Evolutionary conservation across 345 rosid species (phyloP).

Genomic region (Heritiera fomes): DNA sequence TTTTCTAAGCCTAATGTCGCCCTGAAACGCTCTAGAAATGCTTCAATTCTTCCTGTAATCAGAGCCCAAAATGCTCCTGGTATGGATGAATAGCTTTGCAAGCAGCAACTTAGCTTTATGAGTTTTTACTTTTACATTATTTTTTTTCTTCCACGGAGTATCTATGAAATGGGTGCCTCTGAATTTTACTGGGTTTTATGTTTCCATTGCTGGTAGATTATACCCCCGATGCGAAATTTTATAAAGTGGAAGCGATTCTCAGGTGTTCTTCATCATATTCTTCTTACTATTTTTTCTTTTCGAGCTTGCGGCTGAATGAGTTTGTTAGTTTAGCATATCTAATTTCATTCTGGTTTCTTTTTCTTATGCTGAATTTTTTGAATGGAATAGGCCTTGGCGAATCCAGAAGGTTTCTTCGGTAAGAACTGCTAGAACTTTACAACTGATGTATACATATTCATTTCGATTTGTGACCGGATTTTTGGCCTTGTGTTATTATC

Average conservation of each 20-base stretch:
- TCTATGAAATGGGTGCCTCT: background rate
- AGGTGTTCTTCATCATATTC: conserved; percentile 41
- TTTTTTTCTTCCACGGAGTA: background rate
- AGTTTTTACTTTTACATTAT: background rate
- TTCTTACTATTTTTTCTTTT: background rate
- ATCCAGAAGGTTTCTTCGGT: conserved; percentile 82
- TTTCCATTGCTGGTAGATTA: conserved; percentile 39
- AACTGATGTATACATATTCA: background rate
- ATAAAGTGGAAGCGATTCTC: conserved; percentile 86
- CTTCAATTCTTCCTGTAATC: conserved; percentile 40
- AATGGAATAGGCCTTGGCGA: conserved; percentile 73
- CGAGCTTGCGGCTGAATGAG: background rate
- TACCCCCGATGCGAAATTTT: conserved; percentile 71
- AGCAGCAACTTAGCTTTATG: background rate
- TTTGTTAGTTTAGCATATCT: conserved; percentile 7
- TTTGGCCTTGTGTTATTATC: background rate
- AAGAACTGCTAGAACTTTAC: conserved; percentile 30
- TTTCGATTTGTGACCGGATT: background rate
- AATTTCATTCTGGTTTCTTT: background rate
- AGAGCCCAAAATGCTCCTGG: conserved; percentile 53
- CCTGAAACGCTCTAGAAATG: conserved; percentile 29
- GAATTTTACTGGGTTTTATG: background rate
- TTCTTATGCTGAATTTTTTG: conserved; percentile 32
- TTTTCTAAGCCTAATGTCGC: conserved; percentile 28
- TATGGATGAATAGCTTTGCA: background rate